Base-by-base conservation (phyloP, 805 yeast genomes). In the Ogataea chonburiensis region DNA sequence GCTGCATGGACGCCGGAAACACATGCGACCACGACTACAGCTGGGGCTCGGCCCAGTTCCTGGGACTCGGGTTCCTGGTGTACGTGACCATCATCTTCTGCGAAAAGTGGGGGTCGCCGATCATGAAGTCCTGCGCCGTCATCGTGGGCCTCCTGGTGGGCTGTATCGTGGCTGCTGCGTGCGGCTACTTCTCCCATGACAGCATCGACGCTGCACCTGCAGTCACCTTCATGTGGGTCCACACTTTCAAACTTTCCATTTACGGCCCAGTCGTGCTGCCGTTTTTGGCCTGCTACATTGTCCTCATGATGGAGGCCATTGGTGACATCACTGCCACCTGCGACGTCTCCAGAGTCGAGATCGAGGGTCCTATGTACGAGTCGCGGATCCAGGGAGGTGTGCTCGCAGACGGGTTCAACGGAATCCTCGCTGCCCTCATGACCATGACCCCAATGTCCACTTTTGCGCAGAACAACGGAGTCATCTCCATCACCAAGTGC, bases 401-500 rank as follows among this genome's bases (percentile, higher is more conserved):
- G 29, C 69, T 88, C 22, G 93, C 94, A 13, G 95, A 88, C 61
- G 96, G 96, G 29, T 51, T 86, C 48, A 83, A 83, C 58, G 89
- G 95, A 43, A 51, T 82, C 15, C 45, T 87, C 3, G 81, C 93
- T 11, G 87, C 88, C 27, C 67, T 88, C 28, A 73, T 78, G 73
- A 87, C 95, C 14, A 66, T 84, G 37, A 83, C 95, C n/a, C 96
- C 96, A 39, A 70, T 87, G 77, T 80, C 94, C 9, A 82, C 93
- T 0, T 89, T 89, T 67, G 96, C 96, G 10, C 96, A 88, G 64
- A 89, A 89, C 65, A 89, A 89, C 59, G 96, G 96, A 70, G 96
- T 88, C 40, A 87, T 88, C 48, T 81, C 95, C 26, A 72, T 89
- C 59, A 89, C 96, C 31, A 86, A 86, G 60, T 87, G 96, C 65